These are phyloP conservation scores for Pulchroboletus neoregius DNA, from an alignment of 1,284 basidiomycete genomes.

Conservation along the genomic window DNA sequence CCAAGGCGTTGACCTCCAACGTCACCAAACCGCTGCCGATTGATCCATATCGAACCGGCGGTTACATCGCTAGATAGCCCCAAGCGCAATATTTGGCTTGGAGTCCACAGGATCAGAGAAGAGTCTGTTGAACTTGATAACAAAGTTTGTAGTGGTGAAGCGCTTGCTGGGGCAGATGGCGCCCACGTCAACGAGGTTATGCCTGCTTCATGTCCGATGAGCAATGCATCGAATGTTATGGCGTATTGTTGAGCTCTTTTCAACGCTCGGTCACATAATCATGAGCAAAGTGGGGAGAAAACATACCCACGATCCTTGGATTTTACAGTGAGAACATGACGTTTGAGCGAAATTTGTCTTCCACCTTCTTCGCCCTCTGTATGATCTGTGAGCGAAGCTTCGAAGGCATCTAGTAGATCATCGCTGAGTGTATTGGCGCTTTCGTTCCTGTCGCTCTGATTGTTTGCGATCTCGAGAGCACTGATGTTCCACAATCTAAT, in stretches of 20 bases:
- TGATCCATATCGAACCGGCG: slow-evolving; percentile 79
- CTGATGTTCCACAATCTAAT: slow-evolving; percentile 87
- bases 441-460: slow-evolving; percentile 10
- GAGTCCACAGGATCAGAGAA: slow-evolving; percentile 89
- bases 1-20: slow-evolving; percentile 85
- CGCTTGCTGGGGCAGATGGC: slow-evolving; percentile 33
- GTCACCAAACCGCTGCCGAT: slow-evolving; percentile 85
- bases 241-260: slow-evolving; percentile 60
- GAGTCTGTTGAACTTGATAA: slow-evolving; percentile 90
- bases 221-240: slow-evolving; percentile 85
- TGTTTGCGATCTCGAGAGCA: slow-evolving; percentile 28
- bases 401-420: slow-evolving; percentile 83
- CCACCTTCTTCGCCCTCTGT: slow-evolving; percentile 68
- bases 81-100: slow-evolving; percentile 48
- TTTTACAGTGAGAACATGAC: slow-evolving; percentile 70
- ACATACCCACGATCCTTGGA: slow-evolving; percentile 45
- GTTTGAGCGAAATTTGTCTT: slow-evolving; percentile 79
- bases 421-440: slow-evolving; percentile 43
- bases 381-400: slow-evolving; percentile 67
- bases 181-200: slow-evolving; percentile 87
- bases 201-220: slow-evolving; percentile 89
- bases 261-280: slow-evolving; percentile 4
- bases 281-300: background rate
- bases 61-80: slow-evolving; percentile 31
- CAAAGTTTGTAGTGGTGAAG: slow-evolving; percentile 46